Evolutionary conservation across 305 asterid genomes (phyloP).

Genomic region (Fraxinus dipetala): DNA sequence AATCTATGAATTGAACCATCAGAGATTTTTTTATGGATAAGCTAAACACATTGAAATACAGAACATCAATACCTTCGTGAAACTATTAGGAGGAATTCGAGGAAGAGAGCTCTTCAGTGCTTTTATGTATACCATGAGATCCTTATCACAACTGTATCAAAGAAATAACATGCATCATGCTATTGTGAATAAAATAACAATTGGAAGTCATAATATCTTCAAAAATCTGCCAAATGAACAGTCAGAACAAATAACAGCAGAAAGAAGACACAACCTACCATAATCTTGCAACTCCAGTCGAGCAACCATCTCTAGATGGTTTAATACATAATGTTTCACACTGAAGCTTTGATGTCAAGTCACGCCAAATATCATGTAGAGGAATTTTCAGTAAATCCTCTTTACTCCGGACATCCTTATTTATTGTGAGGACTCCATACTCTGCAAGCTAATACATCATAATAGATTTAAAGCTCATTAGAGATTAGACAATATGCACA

Average conservation of each 20-base stretch:
- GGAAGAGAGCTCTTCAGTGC: conserved; percentile 58
- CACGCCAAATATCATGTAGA: conserved; percentile 54
- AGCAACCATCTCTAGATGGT: conserved; percentile 95
- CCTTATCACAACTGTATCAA: conserved; percentile 56
- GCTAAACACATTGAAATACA: background rate
- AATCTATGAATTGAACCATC: background rate
- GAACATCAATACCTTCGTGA: conserved; percentile 55
- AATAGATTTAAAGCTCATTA: conserved; percentile 20
- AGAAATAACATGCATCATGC: conserved; percentile 13
- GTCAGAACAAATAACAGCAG: conserved; percentile 13
- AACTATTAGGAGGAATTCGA: conserved; percentile 75
- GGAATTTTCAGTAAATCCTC: conserved; percentile 49
- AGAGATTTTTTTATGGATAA: background rate
- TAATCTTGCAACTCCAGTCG: conserved; percentile 91
- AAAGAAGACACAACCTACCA: conserved; percentile 37
- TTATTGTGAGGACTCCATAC: conserved; percentile 70
- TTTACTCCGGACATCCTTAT: conserved; percentile 60
- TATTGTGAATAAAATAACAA: conserved; percentile 7
- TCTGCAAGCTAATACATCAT: conserved; percentile 56
- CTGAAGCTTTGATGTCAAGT: conserved; percentile 61
- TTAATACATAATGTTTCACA: conserved; percentile 66
- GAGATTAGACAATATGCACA: background rate
- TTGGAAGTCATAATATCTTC: background rate
- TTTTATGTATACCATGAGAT: conserved; percentile 59
- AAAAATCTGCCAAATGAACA: background rate